phyloP scores from a whole-genome alignment of 2,329 filamentous ascomycete species.

The Thelonectria blattea region DNA sequence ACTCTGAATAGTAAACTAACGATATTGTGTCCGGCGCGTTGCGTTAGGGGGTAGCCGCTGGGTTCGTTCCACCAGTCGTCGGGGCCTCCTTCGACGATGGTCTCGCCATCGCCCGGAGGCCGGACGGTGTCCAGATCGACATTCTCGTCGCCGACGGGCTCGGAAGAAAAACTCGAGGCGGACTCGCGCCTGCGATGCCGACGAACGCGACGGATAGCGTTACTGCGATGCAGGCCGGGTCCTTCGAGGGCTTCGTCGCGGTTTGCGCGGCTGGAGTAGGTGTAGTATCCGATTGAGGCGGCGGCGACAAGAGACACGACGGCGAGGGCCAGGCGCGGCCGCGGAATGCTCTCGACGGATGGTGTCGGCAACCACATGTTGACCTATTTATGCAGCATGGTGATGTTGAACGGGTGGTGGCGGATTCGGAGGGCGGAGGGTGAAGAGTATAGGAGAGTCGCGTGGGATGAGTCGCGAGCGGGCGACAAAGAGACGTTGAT shows the following conservation, averaged over 20 bases:
- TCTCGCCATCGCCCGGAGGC: slow-evolving; percentile 47
- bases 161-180: slow-evolving; percentile 51
- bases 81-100: slow-evolving; percentile 48
- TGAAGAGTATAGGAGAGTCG: background rate
- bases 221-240: slow-evolving; percentile 66
- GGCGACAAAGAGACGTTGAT: too few species aligned
- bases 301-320: slow-evolving; percentile 62
- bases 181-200: slow-evolving; percentile 44
- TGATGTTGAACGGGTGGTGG: slow-evolving; percentile 22
- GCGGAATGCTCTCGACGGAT: slow-evolving; percentile 60
- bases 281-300: slow-evolving; percentile 63
- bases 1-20: slow-evolving; percentile 89
- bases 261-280: slow-evolving; percentile 52
- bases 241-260: slow-evolving; percentile 37
- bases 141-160: slow-evolving; percentile 54
- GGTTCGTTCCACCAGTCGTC: slow-evolving; percentile 62
- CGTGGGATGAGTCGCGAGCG: too few species aligned
- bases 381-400: slow-evolving; percentile 43
- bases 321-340: slow-evolving; percentile 61
- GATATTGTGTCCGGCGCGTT: slow-evolving; percentile 75
- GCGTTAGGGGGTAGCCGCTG: slow-evolving; percentile 46
- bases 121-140: slow-evolving; percentile 40
- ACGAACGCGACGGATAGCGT: slow-evolving; percentile 65
- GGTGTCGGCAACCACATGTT: slow-evolving; percentile 56
- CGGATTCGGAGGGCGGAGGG: slow-evolving; percentile 3